Percentiles rank a stretch among this genome's conserved stretches.
Evolutionary conservation across 202 grass and related monocot genomes (phyloP).

Genomic region (Elaeis oleifera): DNA sequence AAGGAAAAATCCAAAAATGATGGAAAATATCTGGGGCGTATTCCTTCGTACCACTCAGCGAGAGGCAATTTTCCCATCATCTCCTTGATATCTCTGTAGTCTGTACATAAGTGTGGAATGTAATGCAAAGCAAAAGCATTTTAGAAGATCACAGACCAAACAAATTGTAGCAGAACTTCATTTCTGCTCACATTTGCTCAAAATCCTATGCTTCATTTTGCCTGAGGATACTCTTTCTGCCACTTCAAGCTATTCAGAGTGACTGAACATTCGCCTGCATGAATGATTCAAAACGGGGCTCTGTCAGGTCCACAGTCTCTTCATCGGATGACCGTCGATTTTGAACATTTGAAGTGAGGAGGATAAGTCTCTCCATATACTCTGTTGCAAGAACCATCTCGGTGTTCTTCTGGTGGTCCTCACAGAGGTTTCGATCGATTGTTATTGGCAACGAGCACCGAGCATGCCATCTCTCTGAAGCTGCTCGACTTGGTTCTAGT

Average conservation of each 20-base stretch:
- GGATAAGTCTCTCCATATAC: slow-evolving; percentile 33
- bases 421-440: not conserved
- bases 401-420: not conserved
- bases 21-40: no score
- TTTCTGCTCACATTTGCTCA: no score
- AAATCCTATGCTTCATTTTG: not conserved
- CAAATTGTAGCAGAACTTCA: no score
- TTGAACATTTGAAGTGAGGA: slow-evolving; percentile 28
- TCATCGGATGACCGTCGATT: slow-evolving; percentile 40
- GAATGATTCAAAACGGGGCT: slow-evolving; percentile 74
- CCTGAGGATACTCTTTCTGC: not conserved
- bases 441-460: slow-evolving; percentile 5
- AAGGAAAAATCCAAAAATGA: no score
- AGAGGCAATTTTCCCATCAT: no score
- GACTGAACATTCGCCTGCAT: slow-evolving; percentile 31
- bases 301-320: slow-evolving; percentile 67
- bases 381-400: slow-evolving; percentile 27
- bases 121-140: no score
- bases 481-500: slow-evolving; percentile 16
- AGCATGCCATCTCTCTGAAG: slow-evolving; percentile 16
- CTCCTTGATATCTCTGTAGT: no score
- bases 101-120: no score
- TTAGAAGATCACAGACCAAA: no score
- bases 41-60: no score
- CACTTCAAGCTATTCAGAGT: not conserved